Conservation (phyloP, 1,284 basidiomycete species). For the Tilletia walkeri region DNA sequence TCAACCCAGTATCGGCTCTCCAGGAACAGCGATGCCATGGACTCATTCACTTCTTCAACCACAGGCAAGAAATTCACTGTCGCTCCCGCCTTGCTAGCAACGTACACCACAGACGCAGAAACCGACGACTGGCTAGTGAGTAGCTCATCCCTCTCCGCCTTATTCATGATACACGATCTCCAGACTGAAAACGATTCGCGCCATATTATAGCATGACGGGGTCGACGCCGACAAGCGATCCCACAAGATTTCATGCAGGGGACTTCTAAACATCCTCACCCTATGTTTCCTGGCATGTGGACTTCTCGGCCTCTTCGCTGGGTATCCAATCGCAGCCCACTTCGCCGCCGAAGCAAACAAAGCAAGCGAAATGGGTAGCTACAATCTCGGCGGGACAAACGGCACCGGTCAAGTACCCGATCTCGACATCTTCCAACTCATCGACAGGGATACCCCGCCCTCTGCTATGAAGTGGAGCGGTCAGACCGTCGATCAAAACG, state of each 20-base stretch:
- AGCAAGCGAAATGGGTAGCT: conserved; percentile 32
- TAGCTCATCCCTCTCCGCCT: no score
- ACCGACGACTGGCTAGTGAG: conserved; percentile 17
- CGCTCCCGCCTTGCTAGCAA: not conserved
- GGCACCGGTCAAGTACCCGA: conserved; percentile 47
- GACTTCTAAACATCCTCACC: conserved; percentile 44
- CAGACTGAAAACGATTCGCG: no score
- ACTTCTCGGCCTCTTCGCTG: conserved; percentile 50
- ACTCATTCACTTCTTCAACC: not conserved
- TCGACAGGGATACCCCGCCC: conserved; percentile 40
- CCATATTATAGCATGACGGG: conserved; percentile 30
- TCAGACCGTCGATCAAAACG: conserved; percentile 26
- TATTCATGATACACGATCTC: no score
- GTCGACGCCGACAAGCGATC: conserved; percentile 38
- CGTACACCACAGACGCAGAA: conserved; percentile 16
- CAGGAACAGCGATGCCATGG: conserved; percentile 5
- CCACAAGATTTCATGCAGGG: conserved; percentile 36
- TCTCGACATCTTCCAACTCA: conserved; percentile 30
- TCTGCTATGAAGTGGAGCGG: conserved; percentile 19
- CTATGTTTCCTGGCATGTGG: conserved; percentile 38
- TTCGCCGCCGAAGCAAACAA: conserved; percentile 33
- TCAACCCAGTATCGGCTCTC: not conserved
- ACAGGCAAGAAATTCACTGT: conserved; percentile 2
- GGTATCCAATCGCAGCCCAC: conserved; percentile 50
- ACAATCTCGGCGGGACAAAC: conserved; percentile 68